Conservation (phyloP, 805 yeast genomes). For the Blastobotrys robertii region DNA sequence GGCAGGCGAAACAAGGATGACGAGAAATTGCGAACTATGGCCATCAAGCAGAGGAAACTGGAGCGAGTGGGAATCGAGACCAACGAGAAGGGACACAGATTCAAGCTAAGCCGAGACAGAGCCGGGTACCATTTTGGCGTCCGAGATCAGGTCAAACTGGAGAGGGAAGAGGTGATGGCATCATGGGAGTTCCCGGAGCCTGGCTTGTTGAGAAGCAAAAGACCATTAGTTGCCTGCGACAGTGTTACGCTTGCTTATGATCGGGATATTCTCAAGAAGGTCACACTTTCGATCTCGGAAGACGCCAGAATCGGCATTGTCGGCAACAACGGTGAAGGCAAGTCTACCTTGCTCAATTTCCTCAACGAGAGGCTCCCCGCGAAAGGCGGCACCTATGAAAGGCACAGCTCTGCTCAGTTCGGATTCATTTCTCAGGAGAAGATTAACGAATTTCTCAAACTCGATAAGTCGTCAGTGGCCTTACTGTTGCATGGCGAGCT, state of each 20-base stretch:
- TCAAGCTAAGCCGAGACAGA: neutral
- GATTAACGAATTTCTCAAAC: neutral
- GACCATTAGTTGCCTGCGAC: neutral
- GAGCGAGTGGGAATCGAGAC: neutral
- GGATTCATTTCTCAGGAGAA: constrained; percentile 95
- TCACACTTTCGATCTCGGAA: neutral
- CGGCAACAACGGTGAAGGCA: constrained; percentile 99
- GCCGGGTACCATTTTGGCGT: neutral
- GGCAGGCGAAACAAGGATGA: constrained; percentile 1
- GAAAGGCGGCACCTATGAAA: constrained; percentile 79
- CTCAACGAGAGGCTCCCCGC: constrained; percentile 89
- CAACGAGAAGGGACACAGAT: constrained; percentile 1
- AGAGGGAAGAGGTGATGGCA: neutral
- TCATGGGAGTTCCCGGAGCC: constrained; percentile 1
- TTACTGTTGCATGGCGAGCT: neutral
- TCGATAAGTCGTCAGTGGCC: neutral
- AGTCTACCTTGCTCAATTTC: constrained; percentile 86
- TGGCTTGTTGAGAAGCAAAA: neutral
- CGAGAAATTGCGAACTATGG: constrained; percentile 1
- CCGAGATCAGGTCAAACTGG: neutral
- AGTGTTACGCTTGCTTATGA: neutral
- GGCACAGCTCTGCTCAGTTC: constrained; percentile 94
- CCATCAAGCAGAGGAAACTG: constrained; percentile 1
- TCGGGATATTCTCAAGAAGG: neutral
- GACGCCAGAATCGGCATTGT: constrained; percentile 79